phyloP scores from a whole-genome alignment of 108 stramenopile genomes.

The Nitzschia putrida region DNA sequence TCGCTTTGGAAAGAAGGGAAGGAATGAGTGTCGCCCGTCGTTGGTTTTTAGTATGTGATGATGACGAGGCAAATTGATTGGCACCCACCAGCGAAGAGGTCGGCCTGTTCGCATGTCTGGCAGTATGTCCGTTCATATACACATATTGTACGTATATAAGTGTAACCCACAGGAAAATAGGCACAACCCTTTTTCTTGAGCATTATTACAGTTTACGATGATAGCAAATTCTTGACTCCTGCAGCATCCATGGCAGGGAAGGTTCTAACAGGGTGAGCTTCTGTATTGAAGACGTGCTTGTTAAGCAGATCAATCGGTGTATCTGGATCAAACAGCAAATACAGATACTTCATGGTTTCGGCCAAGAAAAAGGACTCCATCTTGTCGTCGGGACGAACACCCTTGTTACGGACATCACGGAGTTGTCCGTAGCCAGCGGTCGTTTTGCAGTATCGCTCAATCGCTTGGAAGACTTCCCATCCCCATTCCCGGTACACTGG shows the following conservation, averaged over 20 bases:
- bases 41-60: no score
- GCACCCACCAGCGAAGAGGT: no score
- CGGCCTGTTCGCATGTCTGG: no score
- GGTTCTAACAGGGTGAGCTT: slow-evolving; percentile 89
- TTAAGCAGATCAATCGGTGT: slow-evolving; percentile 79
- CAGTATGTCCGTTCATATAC: no score
- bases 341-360: slow-evolving; percentile 96
- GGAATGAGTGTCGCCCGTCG: no score
- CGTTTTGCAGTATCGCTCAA: slow-evolving; percentile 87
- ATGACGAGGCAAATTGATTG: no score
- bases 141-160: no score
- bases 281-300: slow-evolving; percentile 96
- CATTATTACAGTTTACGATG: no score
- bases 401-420: slow-evolving; percentile 59
- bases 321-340: slow-evolving; percentile 92
- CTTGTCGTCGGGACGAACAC: slow-evolving; percentile 57
- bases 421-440: slow-evolving; percentile 76
- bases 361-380: slow-evolving; percentile 97
- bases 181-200: no score
- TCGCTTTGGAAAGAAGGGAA: no score
- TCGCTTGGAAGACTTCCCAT: slow-evolving; percentile 93
- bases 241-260: slow-evolving; percentile 46
- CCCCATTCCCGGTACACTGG: slow-evolving; percentile 97
- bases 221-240: slow-evolving; percentile 31
- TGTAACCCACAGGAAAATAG: no score